Conservation (phyloP, 1,284 basidiomycete species). For the Malassezia sympodialis region DNA sequence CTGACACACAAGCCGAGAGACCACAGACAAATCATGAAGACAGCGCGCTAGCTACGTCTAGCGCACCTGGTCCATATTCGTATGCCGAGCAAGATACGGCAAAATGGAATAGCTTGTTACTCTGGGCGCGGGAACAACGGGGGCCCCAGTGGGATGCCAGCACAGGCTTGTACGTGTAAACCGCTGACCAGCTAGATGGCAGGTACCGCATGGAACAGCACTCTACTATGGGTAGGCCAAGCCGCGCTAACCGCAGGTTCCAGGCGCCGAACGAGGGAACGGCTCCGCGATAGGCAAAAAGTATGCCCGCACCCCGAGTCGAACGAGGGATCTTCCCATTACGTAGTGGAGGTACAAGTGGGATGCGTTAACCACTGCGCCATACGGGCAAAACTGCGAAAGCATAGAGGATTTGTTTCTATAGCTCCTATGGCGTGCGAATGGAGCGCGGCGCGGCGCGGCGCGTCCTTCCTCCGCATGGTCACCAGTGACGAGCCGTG, state of each 20-base stretch:
- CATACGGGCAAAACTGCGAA: constrained; percentile 18
- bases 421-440: background rate
- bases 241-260: constrained; percentile 5
- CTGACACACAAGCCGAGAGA: background rate
- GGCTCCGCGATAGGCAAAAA: background rate
- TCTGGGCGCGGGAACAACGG: constrained; percentile 17
- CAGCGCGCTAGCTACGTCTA: background rate
- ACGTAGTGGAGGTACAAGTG: constrained; percentile 17
- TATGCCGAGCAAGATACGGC: constrained; percentile 12
- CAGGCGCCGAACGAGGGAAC: background rate
- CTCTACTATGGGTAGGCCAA: constrained; percentile 10
- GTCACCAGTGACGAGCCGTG: background rate
- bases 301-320: constrained; percentile 21
- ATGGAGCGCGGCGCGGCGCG: background rate
- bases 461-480: background rate
- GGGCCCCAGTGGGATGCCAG: constrained; percentile 21
- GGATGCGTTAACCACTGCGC: constrained; percentile 23
- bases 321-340: constrained; percentile 23
- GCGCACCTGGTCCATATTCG: background rate
- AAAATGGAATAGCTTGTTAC: constrained; percentile 20
- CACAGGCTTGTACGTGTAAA: constrained; percentile 19
- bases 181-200: constrained; percentile 13
- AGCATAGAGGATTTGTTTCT: background rate
- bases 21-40: background rate
- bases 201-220: constrained; percentile 5